Conservation (phyloP, 768 basidiomycete species). For the Dioszegia hungarica region DNA sequence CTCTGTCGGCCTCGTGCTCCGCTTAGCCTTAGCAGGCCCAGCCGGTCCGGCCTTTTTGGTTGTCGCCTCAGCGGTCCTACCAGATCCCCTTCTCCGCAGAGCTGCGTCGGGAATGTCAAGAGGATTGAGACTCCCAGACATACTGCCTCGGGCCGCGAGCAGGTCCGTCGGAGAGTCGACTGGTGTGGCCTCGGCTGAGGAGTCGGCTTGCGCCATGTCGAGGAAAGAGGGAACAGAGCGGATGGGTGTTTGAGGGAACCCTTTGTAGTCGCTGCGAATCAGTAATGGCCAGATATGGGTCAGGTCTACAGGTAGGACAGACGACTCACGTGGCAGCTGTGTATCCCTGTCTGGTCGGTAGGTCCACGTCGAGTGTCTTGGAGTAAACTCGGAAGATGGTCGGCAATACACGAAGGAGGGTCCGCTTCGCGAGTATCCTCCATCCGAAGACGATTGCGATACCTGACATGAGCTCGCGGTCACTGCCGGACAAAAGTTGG, state of each 20-base stretch:
- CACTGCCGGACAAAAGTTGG: not conserved
- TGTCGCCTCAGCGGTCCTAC: too few species aligned
- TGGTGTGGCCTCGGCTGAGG: conserved; percentile 1
- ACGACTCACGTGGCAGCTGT: conserved; percentile 68
- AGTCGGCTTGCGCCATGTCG: conserved; percentile 57
- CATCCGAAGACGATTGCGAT: conserved; percentile 75
- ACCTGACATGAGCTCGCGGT: conserved; percentile 52
- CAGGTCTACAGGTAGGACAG: not conserved
- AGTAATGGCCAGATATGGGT: conserved; percentile 1
- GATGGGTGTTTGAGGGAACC: conserved; percentile 58
- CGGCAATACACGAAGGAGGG: conserved; percentile 69
- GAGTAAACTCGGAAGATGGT: conserved; percentile 71
- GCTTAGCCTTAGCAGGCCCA: not conserved
- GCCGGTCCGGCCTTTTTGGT: too few species aligned
- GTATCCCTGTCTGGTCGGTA: conserved; percentile 84
- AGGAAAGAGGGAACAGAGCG: conserved; percentile 80
- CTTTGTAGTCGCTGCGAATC: conserved; percentile 57
- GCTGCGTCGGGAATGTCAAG: not conserved
- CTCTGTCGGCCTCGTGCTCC: conserved; percentile 2
- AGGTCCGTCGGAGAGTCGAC: not conserved
- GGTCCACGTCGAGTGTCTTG: conserved; percentile 56
- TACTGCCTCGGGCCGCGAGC: not conserved
- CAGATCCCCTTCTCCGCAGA: not conserved
- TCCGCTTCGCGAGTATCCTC: conserved; percentile 78
- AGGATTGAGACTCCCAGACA: not conserved